These are phyloP conservation scores for Ehretia macrophylla DNA, from an alignment of 257 asterid genomes.

Conservation along the genomic window DNA sequence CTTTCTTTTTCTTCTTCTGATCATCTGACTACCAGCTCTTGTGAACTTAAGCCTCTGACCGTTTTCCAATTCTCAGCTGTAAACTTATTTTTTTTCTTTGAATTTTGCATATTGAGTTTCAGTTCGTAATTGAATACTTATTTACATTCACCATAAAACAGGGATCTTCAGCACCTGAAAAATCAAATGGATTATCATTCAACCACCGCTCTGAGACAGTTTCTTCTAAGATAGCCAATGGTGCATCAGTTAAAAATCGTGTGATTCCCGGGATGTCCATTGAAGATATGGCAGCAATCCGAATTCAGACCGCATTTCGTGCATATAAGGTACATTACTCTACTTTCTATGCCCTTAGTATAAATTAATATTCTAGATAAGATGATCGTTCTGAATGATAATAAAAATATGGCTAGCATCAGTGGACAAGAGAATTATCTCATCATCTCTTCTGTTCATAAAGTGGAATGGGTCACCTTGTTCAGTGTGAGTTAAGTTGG, in stretches of 20 bases:
- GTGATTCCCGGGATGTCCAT: slow-evolving; percentile 26
- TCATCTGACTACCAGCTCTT: background rate
- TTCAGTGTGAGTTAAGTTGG: no score
- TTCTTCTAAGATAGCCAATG: slow-evolving; percentile 21
- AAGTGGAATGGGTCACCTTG: no score
- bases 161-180: slow-evolving; percentile 45
- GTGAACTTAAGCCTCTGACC: background rate
- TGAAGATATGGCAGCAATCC: slow-evolving; percentile 69
- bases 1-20: background rate
- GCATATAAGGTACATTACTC: slow-evolving; percentile 34
- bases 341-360: background rate
- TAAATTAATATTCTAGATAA: background rate
- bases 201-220: slow-evolving; percentile 24
- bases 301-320: slow-evolving; percentile 78
- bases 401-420: background rate
- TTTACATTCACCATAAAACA: slow-evolving; percentile 21
- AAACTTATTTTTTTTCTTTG: background rate
- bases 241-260: slow-evolving; percentile 27
- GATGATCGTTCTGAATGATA: no score
- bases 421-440: no score
- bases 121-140: background rate
- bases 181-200: slow-evolving; percentile 29
- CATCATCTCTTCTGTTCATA: background rate
- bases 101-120: background rate
- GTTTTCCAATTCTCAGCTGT: background rate